Conservation (phyloP, 192 early-diverging fungal species). For the Martensiomyces pterosporus region DNA sequence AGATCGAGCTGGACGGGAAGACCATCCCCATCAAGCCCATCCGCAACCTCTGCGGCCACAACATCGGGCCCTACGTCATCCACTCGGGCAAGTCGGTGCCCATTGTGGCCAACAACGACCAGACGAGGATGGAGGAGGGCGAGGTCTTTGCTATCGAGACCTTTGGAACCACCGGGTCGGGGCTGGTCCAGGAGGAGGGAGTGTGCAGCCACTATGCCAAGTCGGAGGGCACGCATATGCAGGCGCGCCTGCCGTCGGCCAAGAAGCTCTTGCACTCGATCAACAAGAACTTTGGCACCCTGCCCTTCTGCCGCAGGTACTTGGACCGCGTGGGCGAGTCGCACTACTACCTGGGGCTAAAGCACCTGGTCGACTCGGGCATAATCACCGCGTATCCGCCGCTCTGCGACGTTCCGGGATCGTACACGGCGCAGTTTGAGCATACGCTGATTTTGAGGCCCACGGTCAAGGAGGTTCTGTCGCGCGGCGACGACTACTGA, state of each 20-base stretch:
- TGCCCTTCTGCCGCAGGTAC: constrained; percentile 94
- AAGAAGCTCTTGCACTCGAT: constrained; percentile 52
- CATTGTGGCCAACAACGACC: constrained; percentile 82
- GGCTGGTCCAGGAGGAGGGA: constrained; percentile 82
- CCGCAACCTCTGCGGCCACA: constrained; percentile 95
- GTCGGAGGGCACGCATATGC: constrained; percentile 36
- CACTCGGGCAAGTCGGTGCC: constrained; percentile 94
- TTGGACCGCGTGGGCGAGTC: constrained; percentile 90
- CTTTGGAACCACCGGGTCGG: constrained; percentile 92
- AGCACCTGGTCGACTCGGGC: constrained; percentile 77
- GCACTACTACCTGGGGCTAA: constrained; percentile 83
- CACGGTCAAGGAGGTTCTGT: constrained; percentile 81
- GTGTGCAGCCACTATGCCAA: constrained; percentile 91
- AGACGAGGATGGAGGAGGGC: constrained; percentile 95
- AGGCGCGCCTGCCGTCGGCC: constrained; percentile 19
- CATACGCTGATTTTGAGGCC: constrained; percentile 91
- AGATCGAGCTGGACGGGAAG: constrained; percentile 92
- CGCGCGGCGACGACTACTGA: constrained; percentile 73
- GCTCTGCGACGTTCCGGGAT: constrained; percentile 76
- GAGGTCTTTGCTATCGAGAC: constrained; percentile 97
- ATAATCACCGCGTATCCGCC: constrained; percentile 87
- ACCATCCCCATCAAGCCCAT: constrained; percentile 87
- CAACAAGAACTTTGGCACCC: constrained; percentile 86
- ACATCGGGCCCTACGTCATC: constrained; percentile 87
- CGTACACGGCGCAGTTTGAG: constrained; percentile 95